A percentile compares a stretch with the other conserved stretches of the same genome.
These are phyloP conservation scores for Graphilbum sp. DNA, from an alignment of 2,329 filamentous ascomycete species.

Conservation along the genomic window DNA sequence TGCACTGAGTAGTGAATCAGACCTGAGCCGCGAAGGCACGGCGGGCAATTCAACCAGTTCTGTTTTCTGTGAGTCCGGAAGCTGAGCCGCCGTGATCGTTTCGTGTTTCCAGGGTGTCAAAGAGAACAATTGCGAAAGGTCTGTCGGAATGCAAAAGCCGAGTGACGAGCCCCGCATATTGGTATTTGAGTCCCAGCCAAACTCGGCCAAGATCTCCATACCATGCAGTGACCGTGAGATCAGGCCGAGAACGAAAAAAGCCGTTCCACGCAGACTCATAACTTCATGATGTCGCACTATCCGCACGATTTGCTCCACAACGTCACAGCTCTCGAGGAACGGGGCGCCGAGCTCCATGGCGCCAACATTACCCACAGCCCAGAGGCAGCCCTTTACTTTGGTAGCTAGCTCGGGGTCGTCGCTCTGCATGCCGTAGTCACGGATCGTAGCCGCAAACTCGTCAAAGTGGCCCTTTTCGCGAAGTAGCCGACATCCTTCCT, in stretches of 20 bases:
- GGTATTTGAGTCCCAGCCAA: slow-evolving; percentile 86
- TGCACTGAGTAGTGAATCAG: slow-evolving; percentile 17
- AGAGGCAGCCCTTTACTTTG: slow-evolving; percentile 92
- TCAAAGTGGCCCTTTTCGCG: slow-evolving; percentile 91
- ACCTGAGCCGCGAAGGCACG: slow-evolving; percentile 22
- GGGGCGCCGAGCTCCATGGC: slow-evolving; percentile 95
- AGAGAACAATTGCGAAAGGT: slow-evolving; percentile 65
- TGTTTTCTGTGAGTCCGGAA: slow-evolving; percentile 37
- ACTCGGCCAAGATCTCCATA: slow-evolving; percentile 74
- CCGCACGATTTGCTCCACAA: slow-evolving; percentile 70
- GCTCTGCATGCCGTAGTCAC: slow-evolving; percentile 69
- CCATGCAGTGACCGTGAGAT: slow-evolving; percentile 87
- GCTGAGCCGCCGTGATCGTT: slow-evolving; percentile 27
- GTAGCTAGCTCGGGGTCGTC: slow-evolving; percentile 73
- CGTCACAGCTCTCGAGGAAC: slow-evolving; percentile 79
- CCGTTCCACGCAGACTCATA: slow-evolving; percentile 84
- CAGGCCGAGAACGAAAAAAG: slow-evolving; percentile 87
- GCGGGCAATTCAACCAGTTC: slow-evolving; percentile 26
- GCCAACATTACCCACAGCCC: slow-evolving; percentile 95
- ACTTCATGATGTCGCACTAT: slow-evolving; percentile 83
- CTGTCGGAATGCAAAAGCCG: slow-evolving; percentile 70
- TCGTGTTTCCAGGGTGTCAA: slow-evolving; percentile 43
- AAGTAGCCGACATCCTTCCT: slow-evolving; percentile 79
- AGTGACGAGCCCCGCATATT: slow-evolving; percentile 68
- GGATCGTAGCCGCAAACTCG: slow-evolving; percentile 79